A percentile compares a stretch with the other conserved stretches of the same genome.
phyloP scores from a whole-genome alignment of 495 filamentous ascomycete species.

The Podospora didyma region DNA sequence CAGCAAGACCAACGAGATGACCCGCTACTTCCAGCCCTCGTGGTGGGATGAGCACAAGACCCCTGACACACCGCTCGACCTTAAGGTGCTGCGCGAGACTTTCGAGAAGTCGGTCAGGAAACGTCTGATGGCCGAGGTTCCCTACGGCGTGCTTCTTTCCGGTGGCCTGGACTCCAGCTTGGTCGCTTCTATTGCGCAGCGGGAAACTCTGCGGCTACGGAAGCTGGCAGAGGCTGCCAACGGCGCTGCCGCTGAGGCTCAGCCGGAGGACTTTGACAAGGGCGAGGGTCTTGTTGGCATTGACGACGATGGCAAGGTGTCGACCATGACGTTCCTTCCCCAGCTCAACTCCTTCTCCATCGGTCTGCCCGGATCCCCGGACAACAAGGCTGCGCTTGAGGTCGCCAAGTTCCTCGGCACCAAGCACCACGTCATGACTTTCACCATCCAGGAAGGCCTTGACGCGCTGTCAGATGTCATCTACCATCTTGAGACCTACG shows the following conservation, averaged over 20 bases:
- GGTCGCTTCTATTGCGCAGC: slow-evolving; percentile 91
- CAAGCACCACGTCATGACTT: slow-evolving; percentile 95
- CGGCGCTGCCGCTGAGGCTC: slow-evolving; percentile 30
- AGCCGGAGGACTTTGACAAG: slow-evolving; percentile 44
- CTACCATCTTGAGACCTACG: slow-evolving; percentile 94
- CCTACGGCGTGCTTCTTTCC: slow-evolving; percentile 92
- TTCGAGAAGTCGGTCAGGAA: slow-evolving; percentile 92
- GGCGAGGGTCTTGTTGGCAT: slow-evolving; percentile 81
- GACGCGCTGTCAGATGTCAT: slow-evolving; percentile 96
- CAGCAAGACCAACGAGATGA: slow-evolving; percentile 75
- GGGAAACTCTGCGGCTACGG: slow-evolving; percentile 77
- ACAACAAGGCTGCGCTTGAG: slow-evolving; percentile 81
- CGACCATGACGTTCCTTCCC: slow-evolving; percentile 86
- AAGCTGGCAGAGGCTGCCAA: slow-evolving; percentile 51
- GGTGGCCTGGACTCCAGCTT: slow-evolving; percentile 94
- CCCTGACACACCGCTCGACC: slow-evolving; percentile 74
- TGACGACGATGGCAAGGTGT: slow-evolving; percentile 82
- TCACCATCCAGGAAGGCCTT: slow-evolving; percentile 93
- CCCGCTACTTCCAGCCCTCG: slow-evolving; percentile 81
- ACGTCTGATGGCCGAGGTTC: slow-evolving; percentile 96
- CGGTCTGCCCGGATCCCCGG: slow-evolving; percentile 84
- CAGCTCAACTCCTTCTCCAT: slow-evolving; percentile 98
- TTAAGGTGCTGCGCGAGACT: slow-evolving; percentile 70
- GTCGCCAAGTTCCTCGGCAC: slow-evolving; percentile 95
- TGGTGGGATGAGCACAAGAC: slow-evolving; percentile 87